A percentile compares a stretch with the other conserved stretches of the same genome.
Conservation (phyloP, 2,329 filamentous ascomycete genomes). For the Setomelanomma holmii region DNA sequence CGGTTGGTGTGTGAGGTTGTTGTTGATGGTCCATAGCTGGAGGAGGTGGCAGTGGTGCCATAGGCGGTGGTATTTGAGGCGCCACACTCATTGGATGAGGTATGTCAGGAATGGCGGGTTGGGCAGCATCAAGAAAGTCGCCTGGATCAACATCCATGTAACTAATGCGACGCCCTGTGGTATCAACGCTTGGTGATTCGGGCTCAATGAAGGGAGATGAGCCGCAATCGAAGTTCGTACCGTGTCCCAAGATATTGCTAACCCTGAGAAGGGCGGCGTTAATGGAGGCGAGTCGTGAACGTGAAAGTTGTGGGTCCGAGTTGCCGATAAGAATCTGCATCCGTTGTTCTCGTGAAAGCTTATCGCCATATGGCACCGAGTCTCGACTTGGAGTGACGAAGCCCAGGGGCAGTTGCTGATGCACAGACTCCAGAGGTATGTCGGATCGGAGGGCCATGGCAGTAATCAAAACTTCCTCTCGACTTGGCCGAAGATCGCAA, state of each 20-base stretch:
- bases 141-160: conserved; percentile 48
- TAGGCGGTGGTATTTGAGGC: conserved; percentile 15
- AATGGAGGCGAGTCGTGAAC: conserved; percentile 36
- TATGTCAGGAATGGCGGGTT: conserved; percentile 37
- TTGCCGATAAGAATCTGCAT: conserved; percentile 47
- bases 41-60: conserved; percentile 27
- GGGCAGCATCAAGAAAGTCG: conserved; percentile 35
- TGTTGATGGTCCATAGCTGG: conserved; percentile 29
- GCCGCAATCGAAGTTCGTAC: conserved; percentile 30
- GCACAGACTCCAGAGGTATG: conserved; percentile 33
- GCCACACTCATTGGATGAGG: conserved; percentile 16
- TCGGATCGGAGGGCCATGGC: conserved; percentile 47
- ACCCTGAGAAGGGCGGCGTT: conserved; percentile 42
- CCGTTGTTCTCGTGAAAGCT: conserved; percentile 41
- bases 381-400: conserved; percentile 46
- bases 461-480: conserved; percentile 46
- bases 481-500: conserved; percentile 45
- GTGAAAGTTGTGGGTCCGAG: conserved; percentile 34
- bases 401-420: conserved; percentile 40
- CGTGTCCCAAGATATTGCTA: conserved; percentile 21
- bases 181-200: conserved; percentile 34
- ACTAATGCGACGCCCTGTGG: conserved; percentile 40
- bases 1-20: conserved; percentile 14
- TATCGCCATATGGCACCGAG: conserved; percentile 42
- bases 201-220: conserved; percentile 34